Evolutionary conservation across 2,329 filamentous ascomycete genomes (phyloP), one percentile per base, ranked within the genome.

Genomic region (Furcasterigmium furcatum): DNA sequence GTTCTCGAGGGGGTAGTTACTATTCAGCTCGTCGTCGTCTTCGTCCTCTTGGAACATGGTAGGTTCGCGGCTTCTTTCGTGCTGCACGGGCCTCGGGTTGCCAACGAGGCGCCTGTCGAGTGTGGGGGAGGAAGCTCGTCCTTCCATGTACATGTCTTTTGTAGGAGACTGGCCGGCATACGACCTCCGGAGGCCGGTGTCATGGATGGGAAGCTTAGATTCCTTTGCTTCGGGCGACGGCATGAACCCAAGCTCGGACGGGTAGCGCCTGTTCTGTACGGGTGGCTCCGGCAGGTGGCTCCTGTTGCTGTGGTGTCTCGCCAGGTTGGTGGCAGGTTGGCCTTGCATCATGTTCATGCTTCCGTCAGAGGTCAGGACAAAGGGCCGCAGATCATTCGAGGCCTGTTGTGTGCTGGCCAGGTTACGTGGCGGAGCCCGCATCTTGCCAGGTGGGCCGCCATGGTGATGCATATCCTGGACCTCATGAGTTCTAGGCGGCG

Each of bases 191-290:
- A 62, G 54, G 16, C 52, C 58, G 10, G 59, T 51, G 43, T 73
- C 67, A 18, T 72, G 65, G 46, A 72, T 54, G 1, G 72, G 62
- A n/a, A 72, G 58, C 40, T 61, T 67, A 16, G 64, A 55, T 19
- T 62, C 59, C 18, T 40, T 21, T 14, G 24, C 36, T 5, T 14
- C n/a, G 7, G 41, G 41, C 14, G 41, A 43, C 9, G n/a, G 32
- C 5, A 36, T 18, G 41, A 43, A 43, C 3, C 41, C 41, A 9
- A 38, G 27, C 18, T 22, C 13, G 27, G 21, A 20, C 30, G 7
- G 27, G 40, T 35, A 34, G 19, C 19, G 20, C 30, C 14, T 30
- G 16, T 12, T 16, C 18, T 10, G 27, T 9, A 9, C 9, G 13
- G n/a, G 40, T 9, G 27, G 27, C 3, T 9, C 29, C 19, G 27